Percentiles rank a stretch among this genome's conserved stretches.
These are phyloP conservation scores for Paramecium biaurelia DNA, from an alignment of 73 alveolate genomes.

Conservation along the genomic window DNA sequence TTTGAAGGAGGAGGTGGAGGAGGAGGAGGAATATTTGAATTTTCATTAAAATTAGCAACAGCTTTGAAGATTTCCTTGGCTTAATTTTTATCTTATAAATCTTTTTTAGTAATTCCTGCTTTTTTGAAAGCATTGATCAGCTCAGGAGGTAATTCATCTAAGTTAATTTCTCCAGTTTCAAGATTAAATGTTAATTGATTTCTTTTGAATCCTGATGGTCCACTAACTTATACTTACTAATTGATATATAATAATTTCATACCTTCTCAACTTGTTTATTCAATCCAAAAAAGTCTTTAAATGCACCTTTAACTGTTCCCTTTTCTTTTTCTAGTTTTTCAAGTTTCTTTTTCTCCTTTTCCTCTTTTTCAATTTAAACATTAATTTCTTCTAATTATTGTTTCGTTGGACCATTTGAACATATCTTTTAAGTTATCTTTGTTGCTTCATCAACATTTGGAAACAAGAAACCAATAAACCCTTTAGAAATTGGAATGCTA, in stretches of 20 bases:
- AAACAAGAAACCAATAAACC: conserved; percentile 41
- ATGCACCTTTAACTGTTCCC: background rate
- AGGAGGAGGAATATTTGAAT: background rate
- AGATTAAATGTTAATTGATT: background rate
- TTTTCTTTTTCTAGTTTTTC: conserved; percentile 36
- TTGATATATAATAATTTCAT: background rate
- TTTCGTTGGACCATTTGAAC: background rate
- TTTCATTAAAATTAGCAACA: conserved; percentile 28
- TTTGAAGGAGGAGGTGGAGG: background rate
- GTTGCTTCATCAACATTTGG: conserved; percentile 15
- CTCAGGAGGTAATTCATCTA: conserved; percentile 23
- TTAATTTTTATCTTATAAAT: background rate
- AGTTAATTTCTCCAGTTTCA: conserved; percentile 36
- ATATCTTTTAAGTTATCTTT: background rate
- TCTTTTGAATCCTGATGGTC: background rate
- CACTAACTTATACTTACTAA: background rate
- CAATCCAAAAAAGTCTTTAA: conserved; percentile 30
- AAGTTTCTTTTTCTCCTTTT: background rate
- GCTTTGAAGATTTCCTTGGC: conserved; percentile 22
- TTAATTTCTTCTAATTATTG: background rate
- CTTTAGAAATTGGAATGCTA: background rate
- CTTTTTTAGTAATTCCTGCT: conserved; percentile 52
- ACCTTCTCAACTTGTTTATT: background rate
- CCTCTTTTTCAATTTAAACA: background rate
- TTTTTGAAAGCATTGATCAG: background rate